These are phyloP conservation scores for Mimosa pudica DNA, from an alignment of 306 rosid genomes.

Conservation along the genomic window DNA sequence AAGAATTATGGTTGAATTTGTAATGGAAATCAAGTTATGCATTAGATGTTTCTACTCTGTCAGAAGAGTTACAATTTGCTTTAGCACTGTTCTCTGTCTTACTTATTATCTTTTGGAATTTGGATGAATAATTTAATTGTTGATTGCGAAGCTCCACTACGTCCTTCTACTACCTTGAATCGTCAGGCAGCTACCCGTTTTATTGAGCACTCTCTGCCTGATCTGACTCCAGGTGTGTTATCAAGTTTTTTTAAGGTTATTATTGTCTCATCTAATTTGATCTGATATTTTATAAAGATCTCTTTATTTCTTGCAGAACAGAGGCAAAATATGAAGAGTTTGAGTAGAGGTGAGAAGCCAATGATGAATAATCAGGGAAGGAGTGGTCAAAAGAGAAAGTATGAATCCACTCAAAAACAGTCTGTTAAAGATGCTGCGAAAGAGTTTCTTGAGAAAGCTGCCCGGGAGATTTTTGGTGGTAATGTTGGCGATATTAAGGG, in stretches of 20 bases:
- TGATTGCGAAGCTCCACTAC: conserved; percentile 77
- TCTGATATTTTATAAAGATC: conserved; percentile 28
- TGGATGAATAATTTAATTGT: conserved; percentile 38
- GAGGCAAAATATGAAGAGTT: conserved; percentile 61
- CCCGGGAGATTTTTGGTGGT: conserved; percentile 78
- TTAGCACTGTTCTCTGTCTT: conserved; percentile 20
- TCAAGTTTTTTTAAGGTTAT: conserved; percentile 22
- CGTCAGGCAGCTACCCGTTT: conserved; percentile 88
- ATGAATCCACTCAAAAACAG: conserved; percentile 62
- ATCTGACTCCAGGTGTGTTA: conserved; percentile 74
- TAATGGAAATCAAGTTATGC: not conserved
- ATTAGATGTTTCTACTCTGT: not conserved
- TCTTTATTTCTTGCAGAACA: conserved; percentile 56
- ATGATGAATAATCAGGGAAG: conserved; percentile 49
- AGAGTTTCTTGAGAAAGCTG: conserved; percentile 92
- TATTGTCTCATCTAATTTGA: conserved; percentile 18
- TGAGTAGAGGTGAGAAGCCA: conserved; percentile 70
- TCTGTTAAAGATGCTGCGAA: conserved; percentile 76
- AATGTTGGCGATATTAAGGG: conserved; percentile 62
- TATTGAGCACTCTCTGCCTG: conserved; percentile 85
- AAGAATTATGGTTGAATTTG: not conserved
- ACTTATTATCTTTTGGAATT: conserved; percentile 17
- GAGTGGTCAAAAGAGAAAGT: conserved; percentile 76
- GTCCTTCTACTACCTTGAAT: conserved; percentile 84
- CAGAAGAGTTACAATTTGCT: conserved; percentile 27